Conservation (phyloP, 1,284 basidiomycete genomes). For the Fomitopsis pinicola region DNA sequence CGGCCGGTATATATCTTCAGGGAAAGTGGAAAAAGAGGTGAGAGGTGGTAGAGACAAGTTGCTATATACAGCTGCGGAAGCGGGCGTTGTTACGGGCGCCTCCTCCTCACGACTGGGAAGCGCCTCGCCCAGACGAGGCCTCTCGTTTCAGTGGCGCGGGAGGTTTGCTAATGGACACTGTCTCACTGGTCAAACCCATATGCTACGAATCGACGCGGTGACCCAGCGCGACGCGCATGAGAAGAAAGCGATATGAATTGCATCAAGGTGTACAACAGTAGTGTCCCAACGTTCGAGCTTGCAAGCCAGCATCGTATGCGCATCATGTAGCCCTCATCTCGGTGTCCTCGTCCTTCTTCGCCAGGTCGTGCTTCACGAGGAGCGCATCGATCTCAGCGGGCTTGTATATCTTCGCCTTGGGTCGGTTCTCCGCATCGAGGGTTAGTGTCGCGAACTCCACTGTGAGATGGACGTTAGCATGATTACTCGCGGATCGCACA, state of each 20-base stretch:
- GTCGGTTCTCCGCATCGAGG: conserved; percentile 76
- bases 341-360: conserved; percentile 79
- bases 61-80: conserved; percentile 1
- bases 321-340: conserved; percentile 51
- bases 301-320: conserved; percentile 14
- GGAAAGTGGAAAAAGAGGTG: background rate
- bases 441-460: conserved; percentile 97
- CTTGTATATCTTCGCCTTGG: conserved; percentile 90
- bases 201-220: background rate
- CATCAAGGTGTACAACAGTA: conserved; percentile 3
- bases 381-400: conserved; percentile 90
- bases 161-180: background rate
- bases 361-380: conserved; percentile 79
- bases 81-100: background rate
- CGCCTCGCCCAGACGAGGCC: background rate
- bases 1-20: conserved; percentile 1
- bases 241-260: background rate
- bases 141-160: background rate
- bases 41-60: conserved; percentile 1
- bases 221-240: background rate
- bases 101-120: background rate
- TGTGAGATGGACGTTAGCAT: conserved; percentile 28
- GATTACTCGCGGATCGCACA: background rate
- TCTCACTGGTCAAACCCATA: background rate
- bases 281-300: background rate